A percentile compares a stretch with the other conserved stretches of the same genome.
phyloP scores from a whole-genome alignment of 306 rosid species.

The Delonix regia region DNA sequence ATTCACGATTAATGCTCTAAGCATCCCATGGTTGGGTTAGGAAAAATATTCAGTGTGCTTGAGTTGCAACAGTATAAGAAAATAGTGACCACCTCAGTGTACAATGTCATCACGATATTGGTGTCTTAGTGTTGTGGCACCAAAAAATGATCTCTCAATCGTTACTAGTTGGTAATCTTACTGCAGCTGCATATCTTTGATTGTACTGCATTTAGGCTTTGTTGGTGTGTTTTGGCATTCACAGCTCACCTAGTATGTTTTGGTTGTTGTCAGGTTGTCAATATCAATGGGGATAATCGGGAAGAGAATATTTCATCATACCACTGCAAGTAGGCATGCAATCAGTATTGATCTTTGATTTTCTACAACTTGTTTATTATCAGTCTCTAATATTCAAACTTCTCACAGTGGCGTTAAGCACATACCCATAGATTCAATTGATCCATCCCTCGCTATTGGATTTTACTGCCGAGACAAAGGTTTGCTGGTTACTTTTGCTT shows the following conservation, averaged over 20 bases:
- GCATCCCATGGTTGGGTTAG: not conserved
- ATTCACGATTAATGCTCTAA: not conserved
- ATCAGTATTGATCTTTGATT: not conserved
- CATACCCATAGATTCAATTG: constrained; percentile 76
- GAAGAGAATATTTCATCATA: constrained; percentile 84
- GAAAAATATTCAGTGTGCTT: not conserved
- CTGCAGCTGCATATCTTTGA: constrained; percentile 8
- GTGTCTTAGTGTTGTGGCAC: not conserved
- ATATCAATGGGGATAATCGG: constrained; percentile 54
- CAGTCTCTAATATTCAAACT: not conserved
- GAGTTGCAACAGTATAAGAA: not conserved
- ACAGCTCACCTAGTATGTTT: constrained; percentile 9
- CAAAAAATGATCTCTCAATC: not conserved
- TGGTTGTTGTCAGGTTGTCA: constrained; percentile 57
- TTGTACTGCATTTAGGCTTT: not conserved
- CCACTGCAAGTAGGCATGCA: constrained; percentile 78
- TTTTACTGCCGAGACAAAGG: constrained; percentile 96
- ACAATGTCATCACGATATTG: not conserved
- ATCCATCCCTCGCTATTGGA: constrained; percentile 95
- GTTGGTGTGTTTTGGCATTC: constrained; percentile 4
- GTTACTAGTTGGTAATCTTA: not conserved
- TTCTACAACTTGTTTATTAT: not conserved
- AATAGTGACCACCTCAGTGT: not conserved
- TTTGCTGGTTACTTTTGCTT: constrained; percentile 39
- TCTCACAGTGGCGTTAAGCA: constrained; percentile 63